phyloP scores from a whole-genome alignment of 768 basidiomycete genomes.

The Fomitopsis pulvina region DNA sequence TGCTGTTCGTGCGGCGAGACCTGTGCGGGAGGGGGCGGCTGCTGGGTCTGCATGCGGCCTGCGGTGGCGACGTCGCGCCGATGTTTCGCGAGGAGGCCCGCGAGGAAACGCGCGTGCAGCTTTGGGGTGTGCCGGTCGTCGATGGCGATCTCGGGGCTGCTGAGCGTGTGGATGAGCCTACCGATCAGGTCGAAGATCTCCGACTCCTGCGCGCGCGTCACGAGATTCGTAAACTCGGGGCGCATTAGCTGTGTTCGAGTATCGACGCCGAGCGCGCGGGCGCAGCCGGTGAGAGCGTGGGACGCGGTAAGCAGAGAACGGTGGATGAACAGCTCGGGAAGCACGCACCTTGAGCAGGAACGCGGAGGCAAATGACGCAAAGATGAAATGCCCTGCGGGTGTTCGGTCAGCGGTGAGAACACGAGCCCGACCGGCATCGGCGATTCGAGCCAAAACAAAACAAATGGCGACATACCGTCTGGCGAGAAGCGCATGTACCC shows the following conservation, averaged over 20 bases:
- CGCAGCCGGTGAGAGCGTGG: too few relatives aligned
- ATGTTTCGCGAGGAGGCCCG: conserved; percentile 61
- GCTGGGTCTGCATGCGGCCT: conserved; percentile 46
- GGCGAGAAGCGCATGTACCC: conserved; percentile 77
- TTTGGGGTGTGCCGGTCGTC: conserved; percentile 79
- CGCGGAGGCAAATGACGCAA: conserved; percentile 75
- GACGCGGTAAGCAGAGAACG: too few relatives aligned
- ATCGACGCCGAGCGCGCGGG: not conserved
- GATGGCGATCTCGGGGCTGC: conserved; percentile 67
- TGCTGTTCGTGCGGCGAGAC: conserved; percentile 1
- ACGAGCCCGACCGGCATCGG: not conserved
- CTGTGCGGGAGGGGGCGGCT: conserved; percentile 28
- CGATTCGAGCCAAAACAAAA: not conserved
- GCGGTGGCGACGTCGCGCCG: conserved; percentile 61
- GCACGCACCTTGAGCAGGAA: conserved; percentile 68
- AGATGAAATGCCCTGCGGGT: conserved; percentile 60
- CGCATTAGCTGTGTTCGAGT: conserved; percentile 48
- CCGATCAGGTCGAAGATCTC: conserved; percentile 70
- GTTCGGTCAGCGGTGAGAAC: not conserved
- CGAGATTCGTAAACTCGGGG: conserved; percentile 62
- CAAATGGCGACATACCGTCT: conserved; percentile 61
- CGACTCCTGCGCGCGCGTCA: conserved; percentile 55
- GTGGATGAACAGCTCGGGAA: not conserved
- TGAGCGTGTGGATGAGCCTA: conserved; percentile 64
- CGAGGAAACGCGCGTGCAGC: conserved; percentile 74